Base-by-base conservation (phyloP, 2,329 filamentous ascomycete genomes). In the Exophiala aquamarina region DNA sequence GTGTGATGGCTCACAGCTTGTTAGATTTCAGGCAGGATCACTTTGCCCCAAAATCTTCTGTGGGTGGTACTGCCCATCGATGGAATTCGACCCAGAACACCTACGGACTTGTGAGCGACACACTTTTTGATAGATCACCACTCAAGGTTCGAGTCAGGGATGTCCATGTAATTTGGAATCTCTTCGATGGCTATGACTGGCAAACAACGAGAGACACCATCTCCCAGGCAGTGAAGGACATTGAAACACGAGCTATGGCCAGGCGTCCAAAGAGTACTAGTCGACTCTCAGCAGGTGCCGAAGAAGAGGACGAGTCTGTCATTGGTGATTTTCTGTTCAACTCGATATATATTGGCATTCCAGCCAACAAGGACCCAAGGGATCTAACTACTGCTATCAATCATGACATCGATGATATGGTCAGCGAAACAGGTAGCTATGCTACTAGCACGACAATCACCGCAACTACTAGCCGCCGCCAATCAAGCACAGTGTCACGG, bases 151-250 rank as follows among this genome's bases (percentile, higher is more conserved):
- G 83, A 4, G 78, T 97, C 13, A 84, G 88, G 19, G 89, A 96
- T 62, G 84, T 95, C 4, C 89, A 97, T 63, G 73, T 96, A 41
- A 96, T 97, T 50, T 98, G 93, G 93, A 95, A 98, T 62, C 73
- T 98, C 1, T 96, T 93, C 66, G 93, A 98, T 71, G 93, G 93
- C 1, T 98, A 95, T 64, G 94, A 98, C 67, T 98, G 94, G 94
- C 81, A 84, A 58, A 79, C 82, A 34, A 98, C 94, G 1, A 81
- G 92, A 34, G 86, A 93, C 53, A 82, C 86, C 3, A 95, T 98
- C 47, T 83, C 84, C 17, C 87, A 92, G 62, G 90, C 89, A 5
- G 90, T 98, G 2, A 83, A 93, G 49, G 84, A 94, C 43, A 86
- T 98, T 2, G 89, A 98, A 67, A 76, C 77, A 34, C 89, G 85